Conservation (phyloP, 139 green algal species). For the Ettlia oleoabundans region DNA sequence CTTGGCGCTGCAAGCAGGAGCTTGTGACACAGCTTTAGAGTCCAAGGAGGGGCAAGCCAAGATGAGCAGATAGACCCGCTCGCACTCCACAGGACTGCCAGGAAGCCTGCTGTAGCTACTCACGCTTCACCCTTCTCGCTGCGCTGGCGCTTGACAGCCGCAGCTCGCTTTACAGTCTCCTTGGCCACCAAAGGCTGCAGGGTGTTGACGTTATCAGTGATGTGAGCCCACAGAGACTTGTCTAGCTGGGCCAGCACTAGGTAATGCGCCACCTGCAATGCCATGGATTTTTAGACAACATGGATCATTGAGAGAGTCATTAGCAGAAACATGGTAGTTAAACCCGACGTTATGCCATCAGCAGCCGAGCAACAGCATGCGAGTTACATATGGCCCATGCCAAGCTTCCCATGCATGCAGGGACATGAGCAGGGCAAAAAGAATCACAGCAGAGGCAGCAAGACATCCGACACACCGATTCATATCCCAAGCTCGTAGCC, state of each 20-base stretch:
- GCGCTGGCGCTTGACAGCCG: background rate
- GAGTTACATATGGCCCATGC: too few relatives aligned
- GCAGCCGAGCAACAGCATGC: too few relatives aligned
- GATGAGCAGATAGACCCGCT: background rate
- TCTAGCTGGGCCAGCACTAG: constrained; percentile 65
- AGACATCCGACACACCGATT: constrained; percentile 48
- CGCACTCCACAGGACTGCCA: background rate
- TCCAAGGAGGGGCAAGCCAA: background rate
- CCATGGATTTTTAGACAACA: background rate
- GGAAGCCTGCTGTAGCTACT: too few relatives aligned
- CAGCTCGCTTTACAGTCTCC: background rate
- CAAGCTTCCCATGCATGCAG: too few relatives aligned
- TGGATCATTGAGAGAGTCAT: too few relatives aligned
- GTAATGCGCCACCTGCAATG: constrained; percentile 61
- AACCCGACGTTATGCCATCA: too few relatives aligned
- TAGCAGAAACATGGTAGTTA: too few relatives aligned
- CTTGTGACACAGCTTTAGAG: background rate
- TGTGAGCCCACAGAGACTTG: constrained; percentile 3
- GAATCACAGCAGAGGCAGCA: too few relatives aligned
- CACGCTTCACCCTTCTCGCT: background rate
- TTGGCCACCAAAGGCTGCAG: constrained; percentile 12
- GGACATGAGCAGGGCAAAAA: too few relatives aligned
- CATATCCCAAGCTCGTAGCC: constrained; percentile 55
- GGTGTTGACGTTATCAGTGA: constrained; percentile 18
- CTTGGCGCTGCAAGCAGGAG: background rate